Evolutionary conservation across 345 rosid species (phyloP), one percentile per base, ranked within the genome.

Genomic region (Moricandia moricandioides): DNA sequence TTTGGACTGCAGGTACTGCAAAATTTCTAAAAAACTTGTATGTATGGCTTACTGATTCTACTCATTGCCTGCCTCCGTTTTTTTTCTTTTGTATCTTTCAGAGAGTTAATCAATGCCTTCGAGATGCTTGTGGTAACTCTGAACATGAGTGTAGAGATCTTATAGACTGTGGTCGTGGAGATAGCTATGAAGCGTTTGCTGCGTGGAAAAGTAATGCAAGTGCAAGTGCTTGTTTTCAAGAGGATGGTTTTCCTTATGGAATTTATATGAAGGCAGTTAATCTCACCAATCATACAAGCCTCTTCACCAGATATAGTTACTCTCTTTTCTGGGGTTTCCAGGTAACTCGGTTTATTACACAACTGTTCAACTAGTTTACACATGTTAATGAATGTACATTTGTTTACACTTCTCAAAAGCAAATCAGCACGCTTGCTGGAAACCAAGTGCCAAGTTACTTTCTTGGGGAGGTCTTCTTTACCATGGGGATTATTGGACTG

Each of bases 321-420:
- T 87, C 97, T 10, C 78, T 94, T 59, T 94, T 88, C 67, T 91
- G 95, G 98, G 98, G 98, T 45, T 94, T 94, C 70, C 98, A 89
- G 96, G 98, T 91, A 47, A 47, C 24, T 47, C 3, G 6, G 54
- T 5, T 14, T 47, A n/a, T 47, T 43, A 43, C 16, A 43, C 14
- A 43, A 43, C 54, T 47, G 8, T 47, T 47, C 54, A 47, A n/a
- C 18, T 47, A 47, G 8, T 47, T 47, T 47, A 43, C 6, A 47
- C 17, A 47, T 47, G 16, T 43, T 60, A 21, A 12, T 2, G 39
- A 35, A 30, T 33, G 43, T 57, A 54, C 13, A 10, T 21, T 59
- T 47, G 21, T 40, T 70, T 40, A 10, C 6, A 9, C 39, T 64
- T 54, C 77, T 39, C 7, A 70, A 79, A 81, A 94, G 97, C 97